Base-by-base conservation (phyloP, 768 basidiomycete species). In the Pleurotus ostreatus region DNA sequence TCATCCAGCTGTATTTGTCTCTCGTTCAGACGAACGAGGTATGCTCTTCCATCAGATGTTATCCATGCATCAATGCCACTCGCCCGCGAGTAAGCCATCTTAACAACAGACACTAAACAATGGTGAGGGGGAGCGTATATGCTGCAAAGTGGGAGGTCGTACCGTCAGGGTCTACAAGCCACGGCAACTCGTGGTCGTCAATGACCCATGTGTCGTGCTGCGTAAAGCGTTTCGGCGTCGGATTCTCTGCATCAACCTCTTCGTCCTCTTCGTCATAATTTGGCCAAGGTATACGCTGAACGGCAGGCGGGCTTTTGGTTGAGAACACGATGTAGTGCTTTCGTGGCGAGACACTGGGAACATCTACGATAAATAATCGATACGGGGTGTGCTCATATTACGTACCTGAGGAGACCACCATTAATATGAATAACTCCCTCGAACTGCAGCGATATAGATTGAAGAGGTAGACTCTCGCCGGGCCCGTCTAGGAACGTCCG, bases 281-380 rank as follows among this genome's bases (percentile, higher is more conserved):
- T 6, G 92, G 92, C 91, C 92, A 94, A 1, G 92, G 90, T 62
- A 94, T 89, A 20, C 86, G 82, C 63, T 94, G 92, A 23, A 94
- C 75, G 2, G 90, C 83, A 1, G 89, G 81, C 1, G 92, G 92
- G 55, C 75, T 80, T 60, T 72, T 75, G 0, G 90, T 92, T 2
- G 91, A 87, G 65, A 92, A 92, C 40, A 87, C 57, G 23, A 94
- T 75, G 68, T 84, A 78, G 49, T 83, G 71, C 63, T 76, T 83
- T 52, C 91, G 80, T 20, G 89, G 89, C 4, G 90, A 92, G 20
- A 92, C 82, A 58, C 92, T 93, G 57, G 13, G 44, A 18, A 25
- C 39, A 11, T 55, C 57, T 53, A 62, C 41, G 52, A 48, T 44
- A 57, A n/a, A 41, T 41, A 59, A 49, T 39, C 41, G 15, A 55